These are phyloP conservation scores for Kazachstania kunashirensis DNA, from an alignment of 805 yeast species.

Conservation along the genomic window DNA sequence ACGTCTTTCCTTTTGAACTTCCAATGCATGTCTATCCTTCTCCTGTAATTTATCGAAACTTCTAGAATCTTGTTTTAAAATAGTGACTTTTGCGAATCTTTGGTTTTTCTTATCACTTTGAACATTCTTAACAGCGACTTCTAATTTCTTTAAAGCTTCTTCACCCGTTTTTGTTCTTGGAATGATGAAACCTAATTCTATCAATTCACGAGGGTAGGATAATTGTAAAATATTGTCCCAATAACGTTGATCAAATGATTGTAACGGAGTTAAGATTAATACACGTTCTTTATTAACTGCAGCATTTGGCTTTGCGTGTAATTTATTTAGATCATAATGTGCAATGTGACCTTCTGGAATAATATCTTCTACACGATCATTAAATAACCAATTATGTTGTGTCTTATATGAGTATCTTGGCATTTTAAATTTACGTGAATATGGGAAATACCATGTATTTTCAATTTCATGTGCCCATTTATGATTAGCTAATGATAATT, in stretches of 20 bases:
- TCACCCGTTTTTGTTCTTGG: slow-evolving; percentile 83
- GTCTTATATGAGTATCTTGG: slow-evolving; percentile 41
- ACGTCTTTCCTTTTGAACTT: slow-evolving; percentile 82
- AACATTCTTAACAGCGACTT: slow-evolving; percentile 59
- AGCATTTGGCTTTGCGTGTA: slow-evolving; percentile 64
- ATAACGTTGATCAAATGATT: slow-evolving; percentile 72
- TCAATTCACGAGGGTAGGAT: slow-evolving; percentile 72
- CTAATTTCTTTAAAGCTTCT: slow-evolving; percentile 58
- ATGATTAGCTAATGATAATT: slow-evolving; percentile 18
- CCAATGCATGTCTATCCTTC: slow-evolving; percentile 81
- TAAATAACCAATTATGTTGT: slow-evolving; percentile 35
- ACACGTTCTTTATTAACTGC: slow-evolving; percentile 72
- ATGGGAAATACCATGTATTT: slow-evolving; percentile 29
- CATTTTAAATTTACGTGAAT: slow-evolving; percentile 25
- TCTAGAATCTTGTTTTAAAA: slow-evolving; percentile 82
- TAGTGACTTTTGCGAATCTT: slow-evolving; percentile 74
- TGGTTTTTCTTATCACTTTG: slow-evolving; percentile 55
- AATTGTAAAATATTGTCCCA: slow-evolving; percentile 76
- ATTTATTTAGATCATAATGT: slow-evolving; percentile 74
- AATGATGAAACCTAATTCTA: slow-evolving; percentile 84
- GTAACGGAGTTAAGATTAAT: slow-evolving; percentile 81
- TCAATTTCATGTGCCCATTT: slow-evolving; percentile 32
- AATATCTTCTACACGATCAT: slow-evolving; percentile 43
- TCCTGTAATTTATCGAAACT: slow-evolving; percentile 68
- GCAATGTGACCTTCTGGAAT: slow-evolving; percentile 65